A percentile compares a stretch with the other conserved stretches of the same genome.
Conservation (phyloP, 1,139 yeast species). For the Suhomyces terraborum region DNA sequence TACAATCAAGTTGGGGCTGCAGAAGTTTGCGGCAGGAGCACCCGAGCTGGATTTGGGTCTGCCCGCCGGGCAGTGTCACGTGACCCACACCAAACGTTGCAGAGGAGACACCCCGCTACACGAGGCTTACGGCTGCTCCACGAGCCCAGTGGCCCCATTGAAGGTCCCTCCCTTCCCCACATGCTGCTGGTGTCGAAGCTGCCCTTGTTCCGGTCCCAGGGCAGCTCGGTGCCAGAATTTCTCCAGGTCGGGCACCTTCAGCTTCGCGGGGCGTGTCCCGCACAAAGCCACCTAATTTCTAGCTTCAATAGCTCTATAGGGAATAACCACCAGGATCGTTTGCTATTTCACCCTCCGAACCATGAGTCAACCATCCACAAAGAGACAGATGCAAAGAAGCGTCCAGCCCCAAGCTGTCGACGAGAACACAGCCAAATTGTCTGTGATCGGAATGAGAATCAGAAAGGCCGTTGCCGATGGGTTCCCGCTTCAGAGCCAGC, state of each 20-base stretch:
- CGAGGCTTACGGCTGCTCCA: too few species aligned
- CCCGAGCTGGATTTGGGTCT: too few species aligned
- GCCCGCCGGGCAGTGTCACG: too few species aligned
- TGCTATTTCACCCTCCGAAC: neutral
- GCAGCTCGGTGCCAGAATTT: neutral
- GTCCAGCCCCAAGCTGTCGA: constrained; percentile 21
- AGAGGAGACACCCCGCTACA: too few species aligned
- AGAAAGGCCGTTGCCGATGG: constrained; percentile 70
- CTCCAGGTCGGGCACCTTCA: neutral
- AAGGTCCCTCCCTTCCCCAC: too few species aligned
- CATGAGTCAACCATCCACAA: constrained; percentile 15
- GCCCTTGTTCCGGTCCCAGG: too few species aligned
- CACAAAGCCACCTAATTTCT: neutral
- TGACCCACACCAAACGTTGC: too few species aligned
- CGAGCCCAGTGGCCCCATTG: too few species aligned
- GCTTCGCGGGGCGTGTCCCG: neutral
- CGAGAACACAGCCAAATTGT: constrained; percentile 35
- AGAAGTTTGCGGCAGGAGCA: constrained; percentile 7
- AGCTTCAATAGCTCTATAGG: too few species aligned
- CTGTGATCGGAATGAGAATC: constrained; percentile 69
- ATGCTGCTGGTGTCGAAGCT: too few species aligned
- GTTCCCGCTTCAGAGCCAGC: constrained; percentile 35
- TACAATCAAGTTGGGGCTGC: neutral
- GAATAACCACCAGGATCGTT: neutral
- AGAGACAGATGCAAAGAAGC: constrained; percentile 26